Percentiles rank a stretch among this genome's conserved stretches.
Evolutionary conservation across 2,329 filamentous ascomycete genomes (phyloP).

Genomic region (Sphaerulina populicola): DNA sequence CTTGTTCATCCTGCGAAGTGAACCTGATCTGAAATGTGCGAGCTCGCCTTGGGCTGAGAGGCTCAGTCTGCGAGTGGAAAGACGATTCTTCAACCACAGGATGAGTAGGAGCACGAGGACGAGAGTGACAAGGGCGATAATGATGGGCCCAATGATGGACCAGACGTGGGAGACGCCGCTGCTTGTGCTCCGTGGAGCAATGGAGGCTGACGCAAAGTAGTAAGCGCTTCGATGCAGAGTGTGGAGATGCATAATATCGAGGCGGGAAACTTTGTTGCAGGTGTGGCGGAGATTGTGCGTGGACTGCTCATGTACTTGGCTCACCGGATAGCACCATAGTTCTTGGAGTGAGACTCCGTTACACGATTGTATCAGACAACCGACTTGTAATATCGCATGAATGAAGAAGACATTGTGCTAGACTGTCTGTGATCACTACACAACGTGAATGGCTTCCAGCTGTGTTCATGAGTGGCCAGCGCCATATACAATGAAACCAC

Average conservation of each 20-base stretch:
- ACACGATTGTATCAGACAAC: not conserved
- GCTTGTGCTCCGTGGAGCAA: not conserved
- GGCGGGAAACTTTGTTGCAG: not conserved
- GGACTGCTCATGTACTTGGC: not conserved
- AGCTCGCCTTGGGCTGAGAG: not conserved
- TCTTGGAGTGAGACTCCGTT: not conserved
- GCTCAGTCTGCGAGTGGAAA: not conserved
- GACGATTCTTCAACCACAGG: not conserved
- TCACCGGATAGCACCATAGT: not conserved
- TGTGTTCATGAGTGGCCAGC: not conserved
- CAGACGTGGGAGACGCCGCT: not conserved
- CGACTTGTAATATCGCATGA: not conserved
- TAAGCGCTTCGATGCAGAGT: not conserved
- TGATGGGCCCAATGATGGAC: not conserved
- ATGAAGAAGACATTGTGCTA: not conserved
- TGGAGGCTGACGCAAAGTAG: not conserved
- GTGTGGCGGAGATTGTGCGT: not conserved
- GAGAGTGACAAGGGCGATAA: not conserved
- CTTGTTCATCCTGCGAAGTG: not conserved
- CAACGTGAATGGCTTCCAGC: not conserved
- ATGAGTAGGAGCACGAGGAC: not conserved
- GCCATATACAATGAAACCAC: not conserved
- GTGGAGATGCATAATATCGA: not conserved
- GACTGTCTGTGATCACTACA: not conserved
- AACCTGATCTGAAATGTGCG: not conserved